Base-by-base conservation (phyloP, 2,329 filamentous ascomycete species). In the Nothopassalora personata region DNA sequence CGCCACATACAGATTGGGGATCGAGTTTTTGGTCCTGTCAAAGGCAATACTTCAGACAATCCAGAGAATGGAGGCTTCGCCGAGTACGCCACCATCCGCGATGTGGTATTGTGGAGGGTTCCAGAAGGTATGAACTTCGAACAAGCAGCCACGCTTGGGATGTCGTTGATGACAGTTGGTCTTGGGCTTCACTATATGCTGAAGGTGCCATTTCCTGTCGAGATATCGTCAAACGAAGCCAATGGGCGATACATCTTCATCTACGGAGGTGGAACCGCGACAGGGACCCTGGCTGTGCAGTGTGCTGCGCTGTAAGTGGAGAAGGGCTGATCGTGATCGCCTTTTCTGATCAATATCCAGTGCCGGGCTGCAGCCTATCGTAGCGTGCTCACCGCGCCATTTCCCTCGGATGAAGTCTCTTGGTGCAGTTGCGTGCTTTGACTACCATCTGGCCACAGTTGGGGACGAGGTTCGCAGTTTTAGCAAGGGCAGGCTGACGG, bases 61-160 rank as follows among this genome's bases (percentile, higher is more conserved):
- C 58, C 58, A 30, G 57, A 53, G 15, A 64, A 62, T 54, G 62
- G 62, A 28, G 60, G 57, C 7, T 64, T 64, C 36, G 62, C 62
- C 7, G 57, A 64, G 46, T 64, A 60, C 49, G 62, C 60, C 31
- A 54, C 60, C 30, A 58, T 62, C 6, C 57, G 53, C 33, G 57
- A 60, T 30, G 33, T 59, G 5, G 56, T 64, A 10, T 45, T 49
- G 19, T 64, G 57, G 57, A 62, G 57, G 18, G 27, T 64, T 1
- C 62, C 62, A 15, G 34, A 56, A 6, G 56, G 49, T 13, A 62
- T 64, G 62, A 23, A 31, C 7, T 60, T 62, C 33, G 45, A 55
- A 39, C 55, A 62, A 53, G 62, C 62, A 28, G 60, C 60, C 31
- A 62, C 62, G 28, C 43, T 64, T 33, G 60, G 60, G 1, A 54